phyloP scores from a whole-genome alignment of 495 filamentous ascomycete genomes.

The Gamarada debralockiae region DNA sequence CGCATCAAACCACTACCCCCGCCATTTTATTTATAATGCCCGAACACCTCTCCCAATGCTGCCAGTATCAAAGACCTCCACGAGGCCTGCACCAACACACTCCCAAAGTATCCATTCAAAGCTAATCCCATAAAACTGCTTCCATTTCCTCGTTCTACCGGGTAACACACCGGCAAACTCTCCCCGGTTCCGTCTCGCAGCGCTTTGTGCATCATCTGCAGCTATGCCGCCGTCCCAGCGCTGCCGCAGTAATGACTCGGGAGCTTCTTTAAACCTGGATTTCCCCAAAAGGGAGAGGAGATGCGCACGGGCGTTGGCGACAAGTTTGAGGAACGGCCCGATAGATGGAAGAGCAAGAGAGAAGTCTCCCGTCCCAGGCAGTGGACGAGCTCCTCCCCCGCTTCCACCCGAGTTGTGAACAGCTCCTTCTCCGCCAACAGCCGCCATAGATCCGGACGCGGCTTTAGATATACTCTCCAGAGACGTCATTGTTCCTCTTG shows the following conservation, averaged over 20 bases:
- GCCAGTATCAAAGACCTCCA: slow-evolving; percentile 82
- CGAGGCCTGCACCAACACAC: slow-evolving; percentile 70
- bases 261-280: slow-evolving; percentile 59
- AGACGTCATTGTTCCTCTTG: slow-evolving; percentile 41
- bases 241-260: slow-evolving; percentile 63
- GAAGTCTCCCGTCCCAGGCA: slow-evolving; percentile 29
- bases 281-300: slow-evolving; percentile 62
- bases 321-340: slow-evolving; percentile 70
- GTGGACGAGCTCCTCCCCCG: slow-evolving; percentile 18
- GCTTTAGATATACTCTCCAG: slow-evolving; percentile 50
- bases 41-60: slow-evolving; percentile 75
- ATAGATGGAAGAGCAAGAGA: slow-evolving; percentile 69
- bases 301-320: slow-evolving; percentile 61
- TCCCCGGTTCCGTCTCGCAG: slow-evolving; percentile 60
- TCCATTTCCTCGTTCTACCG: slow-evolving; percentile 79
- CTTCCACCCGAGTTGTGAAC: slow-evolving; percentile 50
- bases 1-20: background rate
- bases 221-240: slow-evolving; percentile 78
- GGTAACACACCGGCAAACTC: slow-evolving; percentile 70
- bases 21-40: slow-evolving; percentile 31
- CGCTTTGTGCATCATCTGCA: slow-evolving; percentile 48
- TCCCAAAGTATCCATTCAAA: slow-evolving; percentile 81
- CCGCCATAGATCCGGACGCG: slow-evolving; percentile 59
- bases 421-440: slow-evolving; percentile 56
- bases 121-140: slow-evolving; percentile 66